A percentile compares a stretch with the other conserved stretches of the same genome.
Evolutionary conservation across 345 rosid genomes (phyloP).

Genomic region (Mangifera indica): DNA sequence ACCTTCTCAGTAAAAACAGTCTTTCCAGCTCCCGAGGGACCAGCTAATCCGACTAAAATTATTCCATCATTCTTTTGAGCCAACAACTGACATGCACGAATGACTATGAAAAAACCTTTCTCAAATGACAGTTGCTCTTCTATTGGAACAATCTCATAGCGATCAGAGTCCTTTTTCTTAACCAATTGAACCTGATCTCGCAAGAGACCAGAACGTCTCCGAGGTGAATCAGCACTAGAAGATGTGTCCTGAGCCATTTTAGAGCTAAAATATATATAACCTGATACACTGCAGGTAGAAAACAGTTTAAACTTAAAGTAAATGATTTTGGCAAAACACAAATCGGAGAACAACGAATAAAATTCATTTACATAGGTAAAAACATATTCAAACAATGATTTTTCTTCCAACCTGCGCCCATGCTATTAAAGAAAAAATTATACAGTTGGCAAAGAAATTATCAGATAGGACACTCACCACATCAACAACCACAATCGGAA

Average conservation of each 20-base stretch:
- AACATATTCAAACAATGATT: background rate
- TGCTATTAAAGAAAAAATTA: too few relatives aligned
- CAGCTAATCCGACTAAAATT: conserved; percentile 89
- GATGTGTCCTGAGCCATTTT: conserved; percentile 62
- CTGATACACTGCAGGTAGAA: background rate
- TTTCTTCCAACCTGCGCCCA: background rate
- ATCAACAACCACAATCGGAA: background rate
- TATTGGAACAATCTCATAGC: conserved; percentile 81
- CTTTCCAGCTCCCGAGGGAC: conserved; percentile 99
- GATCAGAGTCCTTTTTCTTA: conserved; percentile 68
- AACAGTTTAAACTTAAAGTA: background rate
- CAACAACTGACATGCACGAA: conserved; percentile 88
- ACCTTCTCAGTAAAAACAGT: conserved; percentile 93
- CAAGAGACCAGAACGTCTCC: conserved; percentile 74
- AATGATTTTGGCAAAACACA: too few relatives aligned
- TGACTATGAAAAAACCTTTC: conserved; percentile 86
- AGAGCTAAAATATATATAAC: conserved; percentile 9
- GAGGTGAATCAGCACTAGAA: conserved; percentile 64
- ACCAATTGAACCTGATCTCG: conserved; percentile 82
- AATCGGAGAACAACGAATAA: background rate
- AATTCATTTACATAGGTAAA: background rate
- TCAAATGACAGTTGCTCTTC: conserved; percentile 79
- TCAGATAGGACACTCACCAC: background rate
- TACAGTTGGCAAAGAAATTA: background rate
- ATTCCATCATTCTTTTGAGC: conserved; percentile 92